These are phyloP conservation scores for Ceriops decandra DNA, from an alignment of 345 rosid genomes.

Conservation along the genomic window DNA sequence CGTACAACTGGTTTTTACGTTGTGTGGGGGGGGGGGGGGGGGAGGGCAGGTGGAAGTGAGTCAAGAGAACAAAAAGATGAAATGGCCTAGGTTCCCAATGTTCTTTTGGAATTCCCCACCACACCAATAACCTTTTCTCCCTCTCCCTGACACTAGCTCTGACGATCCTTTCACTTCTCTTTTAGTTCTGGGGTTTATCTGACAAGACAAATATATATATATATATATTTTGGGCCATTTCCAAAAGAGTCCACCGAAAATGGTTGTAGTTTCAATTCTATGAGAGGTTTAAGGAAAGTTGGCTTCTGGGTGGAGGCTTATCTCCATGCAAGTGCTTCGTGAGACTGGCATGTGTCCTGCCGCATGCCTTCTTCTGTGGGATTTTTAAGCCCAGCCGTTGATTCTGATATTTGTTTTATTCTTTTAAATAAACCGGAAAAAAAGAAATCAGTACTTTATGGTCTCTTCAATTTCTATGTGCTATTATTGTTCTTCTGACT, in stretches of 20 bases:
- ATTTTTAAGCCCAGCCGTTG: background rate
- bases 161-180: background rate
- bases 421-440: background rate
- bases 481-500: background rate
- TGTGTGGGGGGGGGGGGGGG: too few species aligned
- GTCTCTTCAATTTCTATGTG: background rate
- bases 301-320: background rate
- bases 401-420: background rate
- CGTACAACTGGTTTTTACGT: too few species aligned
- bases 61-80: background rate
- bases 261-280: background rate
- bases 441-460: too few species aligned
- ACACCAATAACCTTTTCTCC: background rate
- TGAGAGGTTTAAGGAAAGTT: background rate
- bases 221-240: too few species aligned
- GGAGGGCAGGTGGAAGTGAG: background rate
- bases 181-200: background rate
- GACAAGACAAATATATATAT: background rate
- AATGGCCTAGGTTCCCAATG: constrained; percentile 15
- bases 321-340: background rate
- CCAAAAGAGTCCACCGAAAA: background rate
- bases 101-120: background rate
- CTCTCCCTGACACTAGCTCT: background rate
- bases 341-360: constrained; percentile 7
- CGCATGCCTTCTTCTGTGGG: background rate